Conservation (phyloP, 768 basidiomycete species). For the Lentinula sp. region DNA sequence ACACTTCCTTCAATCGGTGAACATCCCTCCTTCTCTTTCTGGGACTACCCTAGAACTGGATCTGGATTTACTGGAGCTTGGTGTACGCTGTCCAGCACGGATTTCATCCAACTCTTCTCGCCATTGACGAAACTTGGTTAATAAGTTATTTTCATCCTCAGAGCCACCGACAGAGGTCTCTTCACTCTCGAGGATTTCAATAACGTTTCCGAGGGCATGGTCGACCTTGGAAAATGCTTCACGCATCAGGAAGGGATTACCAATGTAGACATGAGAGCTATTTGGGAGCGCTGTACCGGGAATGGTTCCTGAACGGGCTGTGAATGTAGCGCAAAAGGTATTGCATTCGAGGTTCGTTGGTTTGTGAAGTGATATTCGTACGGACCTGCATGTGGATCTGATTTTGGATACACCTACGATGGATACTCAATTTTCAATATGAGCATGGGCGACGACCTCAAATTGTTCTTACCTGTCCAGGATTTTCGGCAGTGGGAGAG, state of each 20-base stretch:
- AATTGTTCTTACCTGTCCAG: background rate
- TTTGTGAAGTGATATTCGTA: background rate
- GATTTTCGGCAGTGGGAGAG: conserved; percentile 4
- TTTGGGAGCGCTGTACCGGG: background rate
- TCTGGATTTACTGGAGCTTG: conserved; percentile 8
- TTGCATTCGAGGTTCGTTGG: too few species aligned
- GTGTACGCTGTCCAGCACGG: conserved; percentile 13
- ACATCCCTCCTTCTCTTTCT: conserved; percentile 24
- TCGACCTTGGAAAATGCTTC: conserved; percentile 38
- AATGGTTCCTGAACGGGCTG: background rate
- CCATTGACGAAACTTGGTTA: conserved; percentile 37
- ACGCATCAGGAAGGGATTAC: conserved; percentile 43
- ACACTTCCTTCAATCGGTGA: conserved; percentile 18
- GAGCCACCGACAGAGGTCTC: conserved; percentile 27
- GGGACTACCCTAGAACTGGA: conserved; percentile 11
- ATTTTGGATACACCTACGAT: conserved; percentile 1
- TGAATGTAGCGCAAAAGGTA: background rate
- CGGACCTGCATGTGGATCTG: conserved; percentile 1
- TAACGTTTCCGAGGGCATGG: conserved; percentile 33
- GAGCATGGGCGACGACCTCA: background rate
- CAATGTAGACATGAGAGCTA: conserved; percentile 17
- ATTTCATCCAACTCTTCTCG: conserved; percentile 31
- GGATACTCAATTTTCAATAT: background rate
- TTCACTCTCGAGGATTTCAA: conserved; percentile 38
- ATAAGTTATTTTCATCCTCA: conserved; percentile 23